phyloP scores from a whole-genome alignment of 306 rosid species.

The Dalbergia oliveri region DNA sequence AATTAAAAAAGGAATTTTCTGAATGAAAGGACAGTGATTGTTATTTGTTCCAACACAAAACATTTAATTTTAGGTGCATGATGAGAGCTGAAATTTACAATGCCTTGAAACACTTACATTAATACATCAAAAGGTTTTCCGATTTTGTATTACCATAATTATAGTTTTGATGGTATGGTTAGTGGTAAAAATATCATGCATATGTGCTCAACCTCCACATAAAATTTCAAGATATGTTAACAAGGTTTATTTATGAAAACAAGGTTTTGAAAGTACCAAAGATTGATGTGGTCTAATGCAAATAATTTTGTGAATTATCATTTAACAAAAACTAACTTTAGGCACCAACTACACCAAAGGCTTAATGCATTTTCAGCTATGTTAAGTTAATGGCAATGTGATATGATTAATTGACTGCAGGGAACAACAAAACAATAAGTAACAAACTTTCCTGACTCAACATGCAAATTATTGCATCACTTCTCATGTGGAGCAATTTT shows the following conservation, averaged over 20 bases:
- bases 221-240: not conserved
- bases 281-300: not conserved
- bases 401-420: not conserved
- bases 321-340: not conserved
- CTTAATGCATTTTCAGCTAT: not conserved
- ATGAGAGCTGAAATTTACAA: constrained; percentile 16
- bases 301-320: not conserved
- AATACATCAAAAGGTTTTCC: constrained; percentile 23
- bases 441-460: not conserved
- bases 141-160: not conserved
- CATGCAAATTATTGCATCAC: not conserved
- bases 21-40: not conserved
- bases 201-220: not conserved
- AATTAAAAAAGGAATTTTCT: not conserved
- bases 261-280: not conserved
- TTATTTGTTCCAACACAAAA: constrained; percentile 9
- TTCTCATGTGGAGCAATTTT: constrained; percentile 21
- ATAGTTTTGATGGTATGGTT: not conserved
- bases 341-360: not conserved
- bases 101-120: constrained; percentile 4
- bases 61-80: constrained; percentile 11
- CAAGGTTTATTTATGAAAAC: not conserved
- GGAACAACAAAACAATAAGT: not conserved
- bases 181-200: not conserved
- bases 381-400: not conserved